Base-by-base conservation (phyloP, 2,329 filamentous ascomycete species). In the Epichloe baconii region DNA sequence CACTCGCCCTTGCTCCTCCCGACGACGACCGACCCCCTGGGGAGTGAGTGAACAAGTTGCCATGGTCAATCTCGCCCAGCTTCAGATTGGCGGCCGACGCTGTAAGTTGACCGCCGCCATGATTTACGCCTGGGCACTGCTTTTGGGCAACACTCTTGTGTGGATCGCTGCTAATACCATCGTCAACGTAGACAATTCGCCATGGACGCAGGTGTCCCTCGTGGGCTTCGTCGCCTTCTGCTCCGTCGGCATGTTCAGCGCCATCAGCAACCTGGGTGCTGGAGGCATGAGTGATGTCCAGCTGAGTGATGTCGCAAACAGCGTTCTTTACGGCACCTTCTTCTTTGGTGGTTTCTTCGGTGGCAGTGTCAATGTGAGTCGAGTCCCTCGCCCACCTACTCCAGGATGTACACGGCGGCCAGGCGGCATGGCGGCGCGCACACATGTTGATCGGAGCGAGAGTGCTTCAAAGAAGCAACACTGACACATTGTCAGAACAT, bases 161-260 rank as follows among this genome's bases (percentile, higher is more conserved):
- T 43, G 44, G 11, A n/a, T 6, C 15, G 8, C 5, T 36, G 38
- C 38, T 44, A 8, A 44, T 26, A 34, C 43, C 3, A 5, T 5
- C 6, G 26, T 31, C 35, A 15, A 26, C 14, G 1, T 26, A 53
- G 51, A 53, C 19, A 53, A 53, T n/a, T 53, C 51, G 47, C 51
- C 51, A 47, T 53, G 47, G 51, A 47, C 51, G 19, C 51, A 58
- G 54, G 47, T 56, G 52, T 50, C 52, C 51, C 43, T 60, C 21
- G 53, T 61, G 46, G 57, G 56, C 37, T 52, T 61, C n/a, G 55
- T 55, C 4, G 59, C 57, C 41, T 58, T 60, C 52, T 60, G 53
- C 46, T 55, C 43, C 44, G 48, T 49, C n/a, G 81, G 81, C 58
- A 83, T 85, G 79, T 84, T 77, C 70, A 84, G 84, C 60, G 79